Evolutionary conservation across 352 stramenopile genomes (phyloP).

Genomic region (Aphanomyces astaci): DNA sequence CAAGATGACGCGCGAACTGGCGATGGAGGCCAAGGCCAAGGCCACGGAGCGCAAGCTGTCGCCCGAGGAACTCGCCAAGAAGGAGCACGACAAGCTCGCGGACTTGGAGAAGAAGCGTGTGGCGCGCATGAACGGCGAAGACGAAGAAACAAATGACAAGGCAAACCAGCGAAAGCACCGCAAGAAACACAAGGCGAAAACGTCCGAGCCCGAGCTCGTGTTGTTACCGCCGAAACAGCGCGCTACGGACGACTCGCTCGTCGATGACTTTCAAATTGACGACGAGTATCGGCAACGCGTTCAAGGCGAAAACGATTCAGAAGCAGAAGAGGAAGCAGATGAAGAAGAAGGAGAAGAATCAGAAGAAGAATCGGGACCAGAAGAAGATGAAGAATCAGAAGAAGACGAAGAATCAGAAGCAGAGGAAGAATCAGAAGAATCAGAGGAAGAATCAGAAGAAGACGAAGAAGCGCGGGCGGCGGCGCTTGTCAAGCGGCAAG

Average conservation of each 20-base stretch:
- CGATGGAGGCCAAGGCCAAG: conserved; percentile 89
- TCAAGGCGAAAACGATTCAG: conserved; percentile 22
- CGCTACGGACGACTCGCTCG: conserved; percentile 27
- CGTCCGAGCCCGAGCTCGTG: conserved; percentile 49
- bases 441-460: conserved; percentile 56
- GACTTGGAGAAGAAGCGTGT: conserved; percentile 91
- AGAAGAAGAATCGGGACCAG: conserved; percentile 44
- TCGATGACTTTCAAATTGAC: conserved; percentile 71
- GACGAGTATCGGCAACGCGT: conserved; percentile 31
- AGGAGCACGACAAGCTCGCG: conserved; percentile 86
- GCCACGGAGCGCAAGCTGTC: conserved; percentile 92
- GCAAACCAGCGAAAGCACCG: conserved; percentile 39
- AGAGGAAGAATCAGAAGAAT: conserved; percentile 40
- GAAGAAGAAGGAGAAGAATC: conserved; percentile 66
- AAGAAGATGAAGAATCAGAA: conserved; percentile 46
- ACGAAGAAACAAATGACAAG: conserved; percentile 44
- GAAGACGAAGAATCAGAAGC: conserved; percentile 34
- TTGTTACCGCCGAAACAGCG: conserved; percentile 35
- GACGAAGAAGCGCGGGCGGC: conserved; percentile 70
- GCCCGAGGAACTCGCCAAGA: conserved; percentile 89
- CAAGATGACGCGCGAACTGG: conserved; percentile 64
- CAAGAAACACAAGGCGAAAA: conserved; percentile 35
- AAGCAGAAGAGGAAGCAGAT: conserved; percentile 40
- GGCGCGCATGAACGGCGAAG: conserved; percentile 91
- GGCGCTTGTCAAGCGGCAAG: conserved; percentile 34